Base-by-base conservation (phyloP, 176 grass and related monocot genomes). In the Secale cereale region DNA sequence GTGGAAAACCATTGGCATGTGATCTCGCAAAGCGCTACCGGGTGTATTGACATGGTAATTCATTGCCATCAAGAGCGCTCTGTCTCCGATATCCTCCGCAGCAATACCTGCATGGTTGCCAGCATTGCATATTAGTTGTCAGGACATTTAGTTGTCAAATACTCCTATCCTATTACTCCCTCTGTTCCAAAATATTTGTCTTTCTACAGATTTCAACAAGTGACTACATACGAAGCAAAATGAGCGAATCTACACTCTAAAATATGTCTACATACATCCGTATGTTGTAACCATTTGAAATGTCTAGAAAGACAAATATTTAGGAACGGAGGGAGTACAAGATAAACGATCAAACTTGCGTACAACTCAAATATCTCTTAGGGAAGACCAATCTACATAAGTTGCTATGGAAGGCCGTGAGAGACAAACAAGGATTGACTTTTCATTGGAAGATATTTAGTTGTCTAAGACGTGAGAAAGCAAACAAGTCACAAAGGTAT, bases 71-170 rank as follows among this genome's bases (percentile, higher is more conserved):
- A 32, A 48, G 37, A 59, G 32, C 20, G 23, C 60, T 76, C 8
- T 2, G 30, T 23, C 56, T 57, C 59, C 32, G 14, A 25, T 65
- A 26, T 16, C 60, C 39, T 1, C 35, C 7, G 65, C 61, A 81
- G 85, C 61, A 80, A 87, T 77, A 70, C 74, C 86, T 92, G 86
- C 83, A 83, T 72, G 2, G 9, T 77, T 52, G 40, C 16, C 48
- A 52, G 5, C 48, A 52, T 52, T 52, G 48, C 48, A 52, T 2
- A 52, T 52, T 52, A 39, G 17, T 11, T 52, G 35, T 12, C 12
- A 36, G 32, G 41, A 17, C 19, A 57, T 56, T 28, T 82, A 15
- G 17, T 57, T n/a, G 52, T 61, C 35, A 61, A 50, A 17, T 50
- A 16, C 35, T n/a, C n/a, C n/a, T n/a, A n/a, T n/a, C n/a, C n/a